Evolutionary conservation across 805 yeast species (phyloP).

Genomic region (Blastobotrys attinorum): DNA sequence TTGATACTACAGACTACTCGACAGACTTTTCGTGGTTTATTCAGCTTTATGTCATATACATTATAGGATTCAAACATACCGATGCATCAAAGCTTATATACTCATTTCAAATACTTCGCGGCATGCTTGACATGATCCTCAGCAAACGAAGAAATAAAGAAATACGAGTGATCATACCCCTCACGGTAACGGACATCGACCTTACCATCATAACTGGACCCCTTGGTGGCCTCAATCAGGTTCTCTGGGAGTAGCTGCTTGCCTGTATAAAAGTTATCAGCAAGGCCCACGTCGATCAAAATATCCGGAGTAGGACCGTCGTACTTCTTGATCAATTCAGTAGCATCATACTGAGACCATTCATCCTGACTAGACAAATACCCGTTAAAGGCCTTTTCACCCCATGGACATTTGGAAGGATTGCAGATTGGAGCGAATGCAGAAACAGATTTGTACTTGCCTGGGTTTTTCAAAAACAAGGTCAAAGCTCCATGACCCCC

Average conservation of each 20-base stretch:
- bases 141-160: slow-evolving; percentile 70
- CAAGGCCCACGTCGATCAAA: slow-evolving; percentile 74
- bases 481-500: slow-evolving; percentile 93
- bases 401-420: slow-evolving; percentile 80
- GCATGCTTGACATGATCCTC: slow-evolving; percentile 82
- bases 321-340: slow-evolving; percentile 55
- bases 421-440: slow-evolving; percentile 89
- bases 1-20: too few species aligned
- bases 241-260: slow-evolving; percentile 70
- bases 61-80: too few species aligned
- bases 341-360: slow-evolving; percentile 84
- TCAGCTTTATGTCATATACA: too few species aligned
- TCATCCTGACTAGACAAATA: slow-evolving; percentile 58
- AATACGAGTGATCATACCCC: slow-evolving; percentile 89
- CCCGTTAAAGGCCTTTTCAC: slow-evolving; percentile 70
- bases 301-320: slow-evolving; percentile 49
- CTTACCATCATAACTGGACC: slow-evolving; percentile 53
- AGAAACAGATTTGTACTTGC: slow-evolving; percentile 65
- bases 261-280: slow-evolving; percentile 61
- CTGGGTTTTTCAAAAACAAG: slow-evolving; percentile 60
- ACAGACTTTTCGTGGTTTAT: too few species aligned
- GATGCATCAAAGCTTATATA: too few species aligned
- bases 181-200: slow-evolving; percentile 57
- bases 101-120: slow-evolving; percentile 46
- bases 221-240: slow-evolving; percentile 52